Evolutionary conservation across 2,329 filamentous ascomycete species (phyloP), one percentile per base, ranked within the genome.

Genomic region (Pseudovirgaria hyperparasitica): DNA sequence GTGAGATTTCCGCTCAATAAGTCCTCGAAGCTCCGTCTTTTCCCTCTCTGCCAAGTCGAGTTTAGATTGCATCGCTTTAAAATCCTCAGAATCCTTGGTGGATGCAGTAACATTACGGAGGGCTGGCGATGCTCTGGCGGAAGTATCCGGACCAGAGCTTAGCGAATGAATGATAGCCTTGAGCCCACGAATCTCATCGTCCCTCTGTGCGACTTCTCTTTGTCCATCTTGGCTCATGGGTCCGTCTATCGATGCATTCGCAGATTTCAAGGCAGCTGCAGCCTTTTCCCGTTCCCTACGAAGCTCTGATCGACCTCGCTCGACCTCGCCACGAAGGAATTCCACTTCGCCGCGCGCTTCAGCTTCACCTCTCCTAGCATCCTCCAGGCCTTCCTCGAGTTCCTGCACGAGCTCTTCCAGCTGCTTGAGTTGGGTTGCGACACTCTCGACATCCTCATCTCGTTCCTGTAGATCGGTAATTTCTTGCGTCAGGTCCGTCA

Each of bases 131-230:
- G 26, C 28, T n/a, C n/a, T n/a, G n/a, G n/a, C n/a, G n/a, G n/a
- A n/a, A 19, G 26, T 20, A 16, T 50, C 60, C 8, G 76, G 70
- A 39, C 82, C 82, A 34, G 84, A 70, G 51, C 85, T 93, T 19
- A 98, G 65, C 11, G 84, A 93, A 56, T 96, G 87, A 34, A 98
- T 96, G 48, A 98, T 96, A 22, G 90, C 87, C 56, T 96, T 98
- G 38, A 98, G 68, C 24, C 90, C 90, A 35, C 87, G 72, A 45
- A 98, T 96, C 60, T 98, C 90, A 43, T 98, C 90, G 45, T 98
- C 87, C 50, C 92, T 90, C 48, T 92, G 81, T 48, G 92, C 85
- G 16, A 96, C 57, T 37, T 93, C 85, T 52, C 82, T 82, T 22
- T 70, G 67, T 19, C 53, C 40, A 20, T 49, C 48, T 32, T 54